Evolutionary conservation across 768 basidiomycete genomes (phyloP).

Genomic region (Gautieria morchelliformis): DNA sequence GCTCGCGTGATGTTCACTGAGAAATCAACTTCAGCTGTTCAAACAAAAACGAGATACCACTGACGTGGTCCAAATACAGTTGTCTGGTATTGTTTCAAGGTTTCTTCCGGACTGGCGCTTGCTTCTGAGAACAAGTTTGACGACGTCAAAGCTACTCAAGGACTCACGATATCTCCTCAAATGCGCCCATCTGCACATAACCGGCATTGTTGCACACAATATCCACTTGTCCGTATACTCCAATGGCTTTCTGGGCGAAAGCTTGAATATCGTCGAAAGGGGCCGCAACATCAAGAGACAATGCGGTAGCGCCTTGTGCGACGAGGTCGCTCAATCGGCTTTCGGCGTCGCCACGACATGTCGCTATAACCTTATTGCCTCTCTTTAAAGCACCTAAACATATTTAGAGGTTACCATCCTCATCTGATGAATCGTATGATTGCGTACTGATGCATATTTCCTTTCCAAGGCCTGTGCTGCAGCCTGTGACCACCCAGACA

Average conservation of each 20-base stretch:
- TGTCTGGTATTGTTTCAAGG: neutral
- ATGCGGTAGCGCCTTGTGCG: neutral
- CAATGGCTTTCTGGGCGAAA: constrained; percentile 27
- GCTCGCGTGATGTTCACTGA: constrained; percentile 12
- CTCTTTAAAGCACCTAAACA: neutral
- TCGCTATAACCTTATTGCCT: neutral
- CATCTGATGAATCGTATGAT: neutral
- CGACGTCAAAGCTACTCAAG: neutral
- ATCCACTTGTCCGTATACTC: constrained; percentile 16
- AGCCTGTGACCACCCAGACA: neutral
- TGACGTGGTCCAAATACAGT: constrained; percentile 5
- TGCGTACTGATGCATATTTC: neutral
- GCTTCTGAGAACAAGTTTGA: neutral
- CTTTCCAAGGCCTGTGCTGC: neutral
- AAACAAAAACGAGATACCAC: neutral
- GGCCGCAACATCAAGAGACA: constrained; percentile 20
- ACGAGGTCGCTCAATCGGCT: neutral
- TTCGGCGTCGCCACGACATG: neutral
- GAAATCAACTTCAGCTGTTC: neutral
- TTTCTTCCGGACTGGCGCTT: neutral
- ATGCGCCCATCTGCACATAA: neutral
- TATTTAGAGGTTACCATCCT: too few species aligned
- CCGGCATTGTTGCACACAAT: constrained; percentile 14
- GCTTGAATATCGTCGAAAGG: constrained; percentile 11
- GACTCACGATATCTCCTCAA: neutral